Conservation (phyloP, 164 flowering plant genomes). For the Kalanchoe fedtschenkoi region DNA sequence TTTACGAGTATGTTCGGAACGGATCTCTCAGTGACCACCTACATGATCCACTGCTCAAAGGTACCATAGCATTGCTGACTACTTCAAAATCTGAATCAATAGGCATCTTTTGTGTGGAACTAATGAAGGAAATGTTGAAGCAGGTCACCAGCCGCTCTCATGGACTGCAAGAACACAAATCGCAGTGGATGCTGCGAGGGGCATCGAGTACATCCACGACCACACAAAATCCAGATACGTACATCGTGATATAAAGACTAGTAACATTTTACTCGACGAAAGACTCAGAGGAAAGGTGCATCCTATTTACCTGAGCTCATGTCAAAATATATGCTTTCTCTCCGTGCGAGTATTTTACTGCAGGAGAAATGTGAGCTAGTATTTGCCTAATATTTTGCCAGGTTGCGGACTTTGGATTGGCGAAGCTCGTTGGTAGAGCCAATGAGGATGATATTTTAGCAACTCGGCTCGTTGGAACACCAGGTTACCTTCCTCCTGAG, state of each 20-base stretch:
- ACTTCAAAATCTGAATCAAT: not conserved
- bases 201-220: constrained; percentile 52
- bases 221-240: constrained; percentile 48
- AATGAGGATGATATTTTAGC: constrained; percentile 48
- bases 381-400: constrained; percentile 13
- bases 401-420: constrained; percentile 84
- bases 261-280: constrained; percentile 43
- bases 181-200: constrained; percentile 48
- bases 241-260: constrained; percentile 54
- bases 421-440: constrained; percentile 51
- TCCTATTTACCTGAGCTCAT: too few relatives aligned
- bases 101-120: not conserved
- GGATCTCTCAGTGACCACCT: constrained; percentile 46
- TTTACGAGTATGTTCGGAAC: constrained; percentile 37
- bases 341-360: too few relatives aligned
- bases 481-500: constrained; percentile 82
- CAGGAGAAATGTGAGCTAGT: not conserved
- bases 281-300: constrained; percentile 47
- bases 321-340: too few relatives aligned
- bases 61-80: constrained; percentile 11
- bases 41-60: constrained; percentile 44
- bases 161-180: constrained; percentile 54
- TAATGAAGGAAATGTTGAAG: not conserved
- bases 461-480: constrained; percentile 73
- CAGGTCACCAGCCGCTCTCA: constrained; percentile 47